A percentile compares a stretch with the other conserved stretches of the same genome.
Evolutionary conservation across 306 rosid genomes (phyloP).

Genomic region (Abrus pulchellus): DNA sequence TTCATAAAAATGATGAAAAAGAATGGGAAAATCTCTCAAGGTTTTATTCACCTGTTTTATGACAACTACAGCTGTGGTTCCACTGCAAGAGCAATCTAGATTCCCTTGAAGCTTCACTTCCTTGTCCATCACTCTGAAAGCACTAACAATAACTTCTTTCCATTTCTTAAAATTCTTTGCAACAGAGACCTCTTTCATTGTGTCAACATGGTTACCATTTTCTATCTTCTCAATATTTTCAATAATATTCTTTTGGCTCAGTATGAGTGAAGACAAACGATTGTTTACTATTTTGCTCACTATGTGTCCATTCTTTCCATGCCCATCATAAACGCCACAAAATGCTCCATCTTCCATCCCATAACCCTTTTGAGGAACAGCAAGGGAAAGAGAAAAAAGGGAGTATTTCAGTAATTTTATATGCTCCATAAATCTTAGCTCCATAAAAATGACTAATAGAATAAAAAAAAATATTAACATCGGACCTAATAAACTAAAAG

Average conservation of each 20-base stretch:
- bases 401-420: no score
- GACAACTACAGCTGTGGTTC: conserved; percentile 74
- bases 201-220: conserved; percentile 7
- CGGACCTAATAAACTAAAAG: no score
- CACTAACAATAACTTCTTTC: conserved; percentile 60
- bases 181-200: conserved; percentile 1
- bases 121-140: conserved; percentile 77
- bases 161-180: conserved; percentile 48
- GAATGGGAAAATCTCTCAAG: not conserved
- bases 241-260: conserved; percentile 49
- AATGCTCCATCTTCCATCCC: conserved; percentile 57
- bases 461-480: no score
- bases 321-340: conserved; percentile 88
- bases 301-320: conserved; percentile 75
- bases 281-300: conserved; percentile 69
- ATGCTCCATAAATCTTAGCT: no score
- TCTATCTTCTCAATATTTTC: conserved; percentile 19
- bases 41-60: conserved; percentile 63
- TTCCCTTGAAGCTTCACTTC: conserved; percentile 68
- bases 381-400: not conserved
- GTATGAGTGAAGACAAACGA: conserved; percentile 58
- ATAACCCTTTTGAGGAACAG: conserved; percentile 55
- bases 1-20: not conserved
- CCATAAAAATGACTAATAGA: no score
- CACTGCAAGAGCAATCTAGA: conserved; percentile 71